Evolutionary conservation across 179 eudicot genomes (phyloP).

Genomic region (Patellifolia procumbens): DNA sequence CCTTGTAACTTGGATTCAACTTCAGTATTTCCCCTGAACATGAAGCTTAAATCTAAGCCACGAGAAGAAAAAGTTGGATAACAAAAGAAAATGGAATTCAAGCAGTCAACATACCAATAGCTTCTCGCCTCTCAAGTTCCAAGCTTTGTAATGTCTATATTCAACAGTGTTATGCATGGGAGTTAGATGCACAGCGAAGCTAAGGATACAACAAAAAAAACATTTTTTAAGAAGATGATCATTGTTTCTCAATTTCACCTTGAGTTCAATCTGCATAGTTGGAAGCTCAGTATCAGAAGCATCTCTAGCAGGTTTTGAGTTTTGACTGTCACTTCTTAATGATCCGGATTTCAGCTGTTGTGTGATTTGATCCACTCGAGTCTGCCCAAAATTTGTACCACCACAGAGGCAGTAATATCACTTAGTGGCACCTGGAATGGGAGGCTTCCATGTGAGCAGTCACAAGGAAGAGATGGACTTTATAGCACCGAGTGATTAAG

Average conservation of each 20-base stretch:
- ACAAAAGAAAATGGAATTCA: background rate
- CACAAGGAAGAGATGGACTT: conserved; percentile 54
- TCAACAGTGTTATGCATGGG: background rate
- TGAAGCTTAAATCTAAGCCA: conserved; percentile 18
- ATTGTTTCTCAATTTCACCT: conserved; percentile 22
- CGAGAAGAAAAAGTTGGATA: background rate
- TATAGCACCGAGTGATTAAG: conserved; percentile 40
- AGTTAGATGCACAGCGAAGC: background rate
- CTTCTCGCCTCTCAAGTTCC: conserved; percentile 88
- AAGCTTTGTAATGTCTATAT: conserved; percentile 52
- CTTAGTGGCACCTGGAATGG: conserved; percentile 60
- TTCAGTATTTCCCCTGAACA: conserved; percentile 83
- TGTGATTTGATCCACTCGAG: conserved; percentile 87
- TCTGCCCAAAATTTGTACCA: conserved; percentile 82
- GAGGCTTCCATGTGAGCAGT: conserved; percentile 57
- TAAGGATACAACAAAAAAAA: background rate
- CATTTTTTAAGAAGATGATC: background rate
- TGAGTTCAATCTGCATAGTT: conserved; percentile 34
- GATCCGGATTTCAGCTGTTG: conserved; percentile 59
- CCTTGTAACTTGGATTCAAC: conserved; percentile 77
- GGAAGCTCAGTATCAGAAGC: conserved; percentile 37
- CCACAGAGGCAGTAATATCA: conserved; percentile 68
- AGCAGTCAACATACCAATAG: conserved; percentile 57
- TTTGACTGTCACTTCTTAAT: conserved; percentile 39
- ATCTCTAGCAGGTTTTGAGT: conserved; percentile 28